A percentile compares a stretch with the other conserved stretches of the same genome.
Evolutionary conservation across 192 early-diverging fungal species (phyloP).

Genomic region (Piromyces sp.): DNA sequence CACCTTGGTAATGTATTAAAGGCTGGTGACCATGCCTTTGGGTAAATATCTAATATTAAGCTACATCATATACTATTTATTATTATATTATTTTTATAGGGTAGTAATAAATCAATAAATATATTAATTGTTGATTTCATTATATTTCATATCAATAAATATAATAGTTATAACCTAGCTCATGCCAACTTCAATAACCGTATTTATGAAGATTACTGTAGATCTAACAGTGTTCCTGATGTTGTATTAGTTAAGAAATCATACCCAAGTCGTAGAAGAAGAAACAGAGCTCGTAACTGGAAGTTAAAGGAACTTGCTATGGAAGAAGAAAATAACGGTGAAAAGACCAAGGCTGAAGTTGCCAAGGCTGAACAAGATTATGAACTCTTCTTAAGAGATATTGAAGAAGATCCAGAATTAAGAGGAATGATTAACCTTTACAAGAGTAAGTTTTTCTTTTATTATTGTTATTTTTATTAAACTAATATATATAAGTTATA

Average conservation of each 20-base stretch:
- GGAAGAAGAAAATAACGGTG: constrained; percentile 69
- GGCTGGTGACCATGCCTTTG: constrained; percentile 77
- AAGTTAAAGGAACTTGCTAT: constrained; percentile 73
- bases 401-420: constrained; percentile 96
- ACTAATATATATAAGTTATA: too few relatives aligned
- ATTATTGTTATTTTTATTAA: too few relatives aligned
- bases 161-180: constrained; percentile 41
- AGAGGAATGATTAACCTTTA: constrained; percentile 87
- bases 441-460: constrained; percentile 31
- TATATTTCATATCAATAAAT: too few relatives aligned
- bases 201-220: constrained; percentile 42
- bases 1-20: constrained; percentile 83
- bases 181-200: constrained; percentile 84
- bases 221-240: constrained; percentile 44
- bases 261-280: constrained; percentile 75
- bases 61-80: too few relatives aligned
- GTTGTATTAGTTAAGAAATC: constrained; percentile 82
- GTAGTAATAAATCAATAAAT: too few relatives aligned
- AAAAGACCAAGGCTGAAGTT: constrained; percentile 25
- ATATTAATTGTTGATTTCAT: too few relatives aligned
- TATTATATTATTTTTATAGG: too few relatives aligned
- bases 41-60: constrained; percentile 29
- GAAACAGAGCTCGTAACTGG: constrained; percentile 75
- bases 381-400: constrained; percentile 89
- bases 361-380: constrained; percentile 70